These are phyloP conservation scores for Solanum chaucha DNA, from an alignment of 257 asterid species.

Conservation along the genomic window DNA sequence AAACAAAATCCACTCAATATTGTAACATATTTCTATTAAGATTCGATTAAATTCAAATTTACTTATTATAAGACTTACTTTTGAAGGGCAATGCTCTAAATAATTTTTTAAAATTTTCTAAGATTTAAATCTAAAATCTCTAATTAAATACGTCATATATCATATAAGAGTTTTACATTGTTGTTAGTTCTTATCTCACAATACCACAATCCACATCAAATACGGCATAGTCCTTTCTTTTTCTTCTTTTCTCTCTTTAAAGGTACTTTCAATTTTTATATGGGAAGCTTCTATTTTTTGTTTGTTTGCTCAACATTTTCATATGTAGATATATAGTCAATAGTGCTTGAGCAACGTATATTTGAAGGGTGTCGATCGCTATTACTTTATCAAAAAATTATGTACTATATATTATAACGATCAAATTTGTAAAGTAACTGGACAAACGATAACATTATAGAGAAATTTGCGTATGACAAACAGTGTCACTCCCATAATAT, in stretches of 20 bases:
- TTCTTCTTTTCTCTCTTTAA: background rate
- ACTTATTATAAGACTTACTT: background rate
- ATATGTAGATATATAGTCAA: background rate
- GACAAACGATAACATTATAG: background rate
- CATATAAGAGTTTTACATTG: background rate
- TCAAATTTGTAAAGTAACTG: too few species aligned
- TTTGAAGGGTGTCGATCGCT: too few species aligned
- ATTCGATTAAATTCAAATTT: background rate
- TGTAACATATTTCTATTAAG: background rate
- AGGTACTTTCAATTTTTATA: background rate
- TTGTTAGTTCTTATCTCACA: too few species aligned
- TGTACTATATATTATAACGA: too few species aligned
- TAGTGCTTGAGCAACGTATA: background rate
- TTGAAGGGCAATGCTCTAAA: background rate
- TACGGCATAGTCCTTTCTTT: background rate
- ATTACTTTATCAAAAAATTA: background rate
- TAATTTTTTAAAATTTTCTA: too few species aligned
- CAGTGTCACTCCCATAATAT: background rate
- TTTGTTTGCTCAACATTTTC: background rate
- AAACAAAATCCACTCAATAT: too few species aligned
- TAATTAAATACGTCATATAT: background rate
- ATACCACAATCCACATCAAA: background rate
- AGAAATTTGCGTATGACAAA: too few species aligned
- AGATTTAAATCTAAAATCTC: background rate
- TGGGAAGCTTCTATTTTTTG: background rate